Conservation (phyloP, 495 filamentous ascomycete genomes). For the Entonaema liquescens region DNA sequence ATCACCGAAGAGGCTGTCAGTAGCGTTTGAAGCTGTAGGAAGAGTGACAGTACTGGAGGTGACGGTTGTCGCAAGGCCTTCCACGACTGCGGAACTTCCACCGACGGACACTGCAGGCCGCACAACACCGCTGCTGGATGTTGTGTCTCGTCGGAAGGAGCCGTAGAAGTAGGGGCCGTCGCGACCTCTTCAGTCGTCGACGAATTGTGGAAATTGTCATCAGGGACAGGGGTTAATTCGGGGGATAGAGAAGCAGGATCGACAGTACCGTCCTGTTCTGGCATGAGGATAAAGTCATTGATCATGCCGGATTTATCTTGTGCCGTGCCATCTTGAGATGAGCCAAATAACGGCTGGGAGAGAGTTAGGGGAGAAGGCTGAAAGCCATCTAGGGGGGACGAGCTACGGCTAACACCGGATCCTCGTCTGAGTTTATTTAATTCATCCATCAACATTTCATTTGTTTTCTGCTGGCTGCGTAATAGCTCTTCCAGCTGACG, state of each 20-base stretch:
- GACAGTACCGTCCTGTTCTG: slow-evolving; percentile 55
- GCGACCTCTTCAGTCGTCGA: slow-evolving; percentile 37
- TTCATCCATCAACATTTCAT: slow-evolving; percentile 70
- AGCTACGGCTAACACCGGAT: slow-evolving; percentile 59
- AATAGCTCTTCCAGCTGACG: slow-evolving; percentile 73
- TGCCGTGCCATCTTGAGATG: slow-evolving; percentile 51
- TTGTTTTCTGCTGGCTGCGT: slow-evolving; percentile 69
- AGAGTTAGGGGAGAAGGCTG: slow-evolving; percentile 59
- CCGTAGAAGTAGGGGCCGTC: slow-evolving; percentile 48
- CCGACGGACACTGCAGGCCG: slow-evolving; percentile 99
- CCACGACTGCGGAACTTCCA: slow-evolving; percentile 66
- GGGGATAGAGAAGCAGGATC: slow-evolving; percentile 65
- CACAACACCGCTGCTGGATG: slow-evolving; percentile 99
- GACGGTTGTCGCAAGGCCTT: slow-evolving; percentile 64
- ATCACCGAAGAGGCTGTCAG: slow-evolving; percentile 74
- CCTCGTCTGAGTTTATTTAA: slow-evolving; percentile 67
- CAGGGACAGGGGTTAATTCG: slow-evolving; percentile 56
- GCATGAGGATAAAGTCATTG: slow-evolving; percentile 51
- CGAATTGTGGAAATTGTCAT: slow-evolving; percentile 40
- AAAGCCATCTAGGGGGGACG: slow-evolving; percentile 49
- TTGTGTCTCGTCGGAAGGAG: slow-evolving; percentile 94
- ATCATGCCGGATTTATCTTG: slow-evolving; percentile 42
- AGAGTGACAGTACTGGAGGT: slow-evolving; percentile 61
- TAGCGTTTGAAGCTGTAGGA: slow-evolving; percentile 71
- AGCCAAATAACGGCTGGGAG: slow-evolving; percentile 59